Evolutionary conservation across 768 basidiomycete genomes (phyloP).

Genomic region (Tricholoma hemisulphureum): DNA sequence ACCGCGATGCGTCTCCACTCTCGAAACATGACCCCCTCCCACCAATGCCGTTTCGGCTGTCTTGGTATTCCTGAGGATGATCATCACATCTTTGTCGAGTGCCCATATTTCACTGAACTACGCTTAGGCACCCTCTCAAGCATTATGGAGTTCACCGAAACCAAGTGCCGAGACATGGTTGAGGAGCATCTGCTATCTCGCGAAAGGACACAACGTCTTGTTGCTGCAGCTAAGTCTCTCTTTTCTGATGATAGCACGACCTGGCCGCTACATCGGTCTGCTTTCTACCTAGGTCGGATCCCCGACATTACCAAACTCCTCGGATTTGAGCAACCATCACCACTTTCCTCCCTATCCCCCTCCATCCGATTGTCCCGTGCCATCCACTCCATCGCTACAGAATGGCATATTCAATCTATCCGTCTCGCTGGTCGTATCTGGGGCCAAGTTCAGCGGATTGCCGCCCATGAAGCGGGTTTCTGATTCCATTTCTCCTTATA

Average conservation of each 20-base stretch:
- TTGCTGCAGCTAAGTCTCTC: conserved; percentile 4
- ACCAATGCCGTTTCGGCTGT: conserved; percentile 3
- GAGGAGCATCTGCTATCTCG: not conserved
- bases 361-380: not conserved
- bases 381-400: not conserved
- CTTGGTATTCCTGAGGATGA: not conserved
- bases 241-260: not conserved
- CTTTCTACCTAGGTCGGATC: conserved; percentile 4
- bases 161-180: not conserved
- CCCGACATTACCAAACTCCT: conserved; percentile 1
- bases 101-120: not conserved
- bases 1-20: conserved; percentile 9
- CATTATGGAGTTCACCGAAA: not conserved
- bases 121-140: not conserved
- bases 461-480: not conserved
- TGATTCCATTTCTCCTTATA: no score
- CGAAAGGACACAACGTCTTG: not conserved
- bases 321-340: not conserved
- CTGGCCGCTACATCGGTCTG: not conserved
- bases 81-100: conserved; percentile 9
- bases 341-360: not conserved
- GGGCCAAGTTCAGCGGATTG: not conserved
- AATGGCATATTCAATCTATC: conserved; percentile 2
- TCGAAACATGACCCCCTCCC: not conserved
- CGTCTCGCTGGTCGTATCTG: conserved; percentile 2